Conservation (phyloP, 148 eudicot genomes). For the Vaccinium vitisidaea region DNA sequence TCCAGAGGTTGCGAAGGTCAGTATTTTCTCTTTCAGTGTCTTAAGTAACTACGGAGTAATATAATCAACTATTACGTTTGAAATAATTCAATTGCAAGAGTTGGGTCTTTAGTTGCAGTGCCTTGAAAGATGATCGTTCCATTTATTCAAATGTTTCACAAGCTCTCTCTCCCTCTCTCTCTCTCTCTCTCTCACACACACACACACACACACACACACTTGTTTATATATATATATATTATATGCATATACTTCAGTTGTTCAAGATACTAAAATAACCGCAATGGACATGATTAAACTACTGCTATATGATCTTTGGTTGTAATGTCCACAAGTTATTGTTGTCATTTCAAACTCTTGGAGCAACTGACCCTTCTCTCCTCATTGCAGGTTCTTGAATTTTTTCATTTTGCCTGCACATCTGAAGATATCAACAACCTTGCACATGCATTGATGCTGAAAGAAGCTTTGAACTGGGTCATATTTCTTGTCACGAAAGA, state of each 20-base stretch:
- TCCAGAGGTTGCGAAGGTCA: slow-evolving; percentile 78
- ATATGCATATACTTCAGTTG: not conserved
- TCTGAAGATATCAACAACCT: slow-evolving; percentile 97
- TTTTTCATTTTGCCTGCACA: slow-evolving; percentile 98
- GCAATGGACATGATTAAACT: not conserved
- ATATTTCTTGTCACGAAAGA: slow-evolving; percentile 70
- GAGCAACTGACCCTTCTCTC: slow-evolving; percentile 9
- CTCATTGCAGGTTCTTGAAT: slow-evolving; percentile 70
- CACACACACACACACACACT: too few relatives aligned
- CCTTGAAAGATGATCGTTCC: not conserved
- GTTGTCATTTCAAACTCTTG: not conserved
- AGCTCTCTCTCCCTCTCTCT: too few relatives aligned
- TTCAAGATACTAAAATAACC: not conserved
- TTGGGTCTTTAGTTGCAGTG: not conserved
- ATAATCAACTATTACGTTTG: not conserved
- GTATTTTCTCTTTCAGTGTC: not conserved
- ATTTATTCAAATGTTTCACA: too few relatives aligned
- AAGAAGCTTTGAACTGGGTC: slow-evolving; percentile 56
- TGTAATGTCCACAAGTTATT: not conserved
- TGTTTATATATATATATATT: too few relatives aligned
- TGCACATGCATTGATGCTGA: slow-evolving; percentile 29
- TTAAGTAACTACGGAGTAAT: not conserved
- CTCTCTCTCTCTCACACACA: too few relatives aligned
- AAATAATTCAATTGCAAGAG: too few relatives aligned
- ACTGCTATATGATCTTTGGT: not conserved